These are phyloP conservation scores for Bipolaris bicolor DNA, from an alignment of 2,329 filamentous ascomycete species.

Conservation along the genomic window DNA sequence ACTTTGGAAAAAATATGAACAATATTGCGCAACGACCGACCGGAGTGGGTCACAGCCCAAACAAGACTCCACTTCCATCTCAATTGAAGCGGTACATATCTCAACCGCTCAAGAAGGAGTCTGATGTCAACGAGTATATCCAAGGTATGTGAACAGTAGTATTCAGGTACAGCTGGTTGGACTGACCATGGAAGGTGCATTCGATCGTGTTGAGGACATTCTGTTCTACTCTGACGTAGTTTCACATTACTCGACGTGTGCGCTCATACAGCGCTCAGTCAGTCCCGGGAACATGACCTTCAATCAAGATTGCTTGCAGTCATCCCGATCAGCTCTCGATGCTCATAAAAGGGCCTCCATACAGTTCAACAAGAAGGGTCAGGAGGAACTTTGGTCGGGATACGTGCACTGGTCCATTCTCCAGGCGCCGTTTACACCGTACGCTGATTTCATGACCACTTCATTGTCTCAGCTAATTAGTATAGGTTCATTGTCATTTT, in stretches of 20 bases:
- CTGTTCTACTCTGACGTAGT: constrained; percentile 43
- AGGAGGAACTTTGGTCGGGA: constrained; percentile 43
- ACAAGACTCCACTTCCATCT: constrained; percentile 34
- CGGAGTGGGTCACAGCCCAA: constrained; percentile 22
- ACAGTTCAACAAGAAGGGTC: constrained; percentile 41
- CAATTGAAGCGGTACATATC: constrained; percentile 23
- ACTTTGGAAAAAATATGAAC: constrained; percentile 1
- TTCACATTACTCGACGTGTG: constrained; percentile 42
- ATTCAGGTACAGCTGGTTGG: not conserved
- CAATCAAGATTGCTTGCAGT: constrained; percentile 40
- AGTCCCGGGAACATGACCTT: constrained; percentile 42
- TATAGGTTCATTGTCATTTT: constrained; percentile 55
- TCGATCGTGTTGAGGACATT: constrained; percentile 35
- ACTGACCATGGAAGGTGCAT: constrained; percentile 12
- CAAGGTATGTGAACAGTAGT: constrained; percentile 10
- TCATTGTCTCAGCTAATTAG: not conserved
- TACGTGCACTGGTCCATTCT: constrained; percentile 42
- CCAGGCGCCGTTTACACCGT: constrained; percentile 56
- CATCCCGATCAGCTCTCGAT: constrained; percentile 39
- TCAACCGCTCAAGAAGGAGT: not conserved
- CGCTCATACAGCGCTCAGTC: constrained; percentile 42
- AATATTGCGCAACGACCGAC: constrained; percentile 1
- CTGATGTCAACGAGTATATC: constrained; percentile 17
- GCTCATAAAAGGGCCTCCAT: constrained; percentile 38
- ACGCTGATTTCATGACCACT: not conserved